A percentile compares a stretch with the other conserved stretches of the same genome.
phyloP scores from a whole-genome alignment of 2,329 filamentous ascomycete genomes.

The Cercospora beticola region DNA sequence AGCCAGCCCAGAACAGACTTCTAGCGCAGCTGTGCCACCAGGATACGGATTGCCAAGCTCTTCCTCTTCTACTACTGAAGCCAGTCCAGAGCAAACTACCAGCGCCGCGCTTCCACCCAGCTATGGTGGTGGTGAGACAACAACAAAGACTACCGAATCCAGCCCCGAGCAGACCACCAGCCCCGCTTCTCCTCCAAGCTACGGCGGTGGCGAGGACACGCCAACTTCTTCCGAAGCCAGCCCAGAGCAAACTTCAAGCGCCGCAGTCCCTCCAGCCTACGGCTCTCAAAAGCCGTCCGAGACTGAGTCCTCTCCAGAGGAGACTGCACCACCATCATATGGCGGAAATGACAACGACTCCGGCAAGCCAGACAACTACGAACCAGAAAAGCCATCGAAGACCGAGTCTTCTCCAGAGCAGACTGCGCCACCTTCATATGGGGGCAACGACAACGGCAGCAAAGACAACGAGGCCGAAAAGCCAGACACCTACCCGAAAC shows the following conservation, averaged over 20 bases:
- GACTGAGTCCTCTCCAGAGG: neutral
- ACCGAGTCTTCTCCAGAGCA: neutral
- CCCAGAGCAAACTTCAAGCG: neutral
- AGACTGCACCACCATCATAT: neutral
- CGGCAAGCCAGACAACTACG: neutral
- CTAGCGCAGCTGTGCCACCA: neutral
- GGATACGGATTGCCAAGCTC: constrained; percentile 1
- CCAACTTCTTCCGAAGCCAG: neutral
- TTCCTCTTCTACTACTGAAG: neutral
- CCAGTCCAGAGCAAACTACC: neutral
- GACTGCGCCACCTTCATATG: neutral
- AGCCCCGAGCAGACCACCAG: neutral
- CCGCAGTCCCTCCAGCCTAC: neutral
- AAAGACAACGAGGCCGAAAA: neutral
- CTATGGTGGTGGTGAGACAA: neutral
- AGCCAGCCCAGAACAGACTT: neutral
- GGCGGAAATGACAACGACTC: neutral
- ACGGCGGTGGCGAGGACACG: neutral
- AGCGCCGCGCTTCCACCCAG: neutral
- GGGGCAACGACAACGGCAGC: neutral
- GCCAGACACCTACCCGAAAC: neutral
- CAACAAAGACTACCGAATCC: neutral
- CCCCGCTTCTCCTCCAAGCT: neutral
- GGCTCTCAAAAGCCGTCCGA: neutral
- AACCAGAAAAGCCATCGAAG: neutral